Evolutionary conservation across 1,284 basidiomycete species (phyloP).

Genomic region (Cronartium quercuum): DNA sequence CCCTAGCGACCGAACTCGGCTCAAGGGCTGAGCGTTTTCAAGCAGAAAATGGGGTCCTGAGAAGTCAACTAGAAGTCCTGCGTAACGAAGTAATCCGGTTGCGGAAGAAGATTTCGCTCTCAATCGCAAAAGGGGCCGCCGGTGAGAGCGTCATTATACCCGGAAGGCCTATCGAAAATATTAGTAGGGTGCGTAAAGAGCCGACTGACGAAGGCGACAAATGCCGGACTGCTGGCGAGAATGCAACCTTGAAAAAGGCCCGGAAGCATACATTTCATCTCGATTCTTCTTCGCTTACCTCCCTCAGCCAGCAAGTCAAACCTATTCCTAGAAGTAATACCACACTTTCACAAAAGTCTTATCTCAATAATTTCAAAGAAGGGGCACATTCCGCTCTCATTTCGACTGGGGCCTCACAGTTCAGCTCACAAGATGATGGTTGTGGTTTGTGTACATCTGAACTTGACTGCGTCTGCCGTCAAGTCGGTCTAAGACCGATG

Average conservation of each 20-base stretch:
- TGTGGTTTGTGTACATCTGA: conserved; percentile 39
- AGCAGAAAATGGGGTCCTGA: conserved; percentile 15
- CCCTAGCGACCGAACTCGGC: conserved; percentile 11
- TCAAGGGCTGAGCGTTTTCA: conserved; percentile 3
- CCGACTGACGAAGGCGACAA: neutral
- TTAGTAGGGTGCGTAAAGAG: conserved; percentile 20
- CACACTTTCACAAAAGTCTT: neutral
- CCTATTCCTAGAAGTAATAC: neutral
- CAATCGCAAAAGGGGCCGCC: conserved; percentile 4
- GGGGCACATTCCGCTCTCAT: neutral
- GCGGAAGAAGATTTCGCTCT: conserved; percentile 22
- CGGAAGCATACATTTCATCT: neutral
- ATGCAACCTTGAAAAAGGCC: neutral
- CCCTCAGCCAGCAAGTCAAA: neutral
- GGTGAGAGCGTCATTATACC: neutral
- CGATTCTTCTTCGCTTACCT: neutral
- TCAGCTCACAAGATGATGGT: conserved; percentile 17
- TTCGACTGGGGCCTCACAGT: conserved; percentile 7
- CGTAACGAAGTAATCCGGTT: conserved; percentile 32
- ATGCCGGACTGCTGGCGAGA: neutral
- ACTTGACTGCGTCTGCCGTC: conserved; percentile 32
- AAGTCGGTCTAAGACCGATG: conserved; percentile 28
- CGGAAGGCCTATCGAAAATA: conserved; percentile 2
- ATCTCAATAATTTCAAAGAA: neutral
- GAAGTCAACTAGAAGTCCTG: conserved; percentile 24